phyloP scores from a whole-genome alignment of 768 basidiomycete genomes.

The Lactifluus echinatus region DNA sequence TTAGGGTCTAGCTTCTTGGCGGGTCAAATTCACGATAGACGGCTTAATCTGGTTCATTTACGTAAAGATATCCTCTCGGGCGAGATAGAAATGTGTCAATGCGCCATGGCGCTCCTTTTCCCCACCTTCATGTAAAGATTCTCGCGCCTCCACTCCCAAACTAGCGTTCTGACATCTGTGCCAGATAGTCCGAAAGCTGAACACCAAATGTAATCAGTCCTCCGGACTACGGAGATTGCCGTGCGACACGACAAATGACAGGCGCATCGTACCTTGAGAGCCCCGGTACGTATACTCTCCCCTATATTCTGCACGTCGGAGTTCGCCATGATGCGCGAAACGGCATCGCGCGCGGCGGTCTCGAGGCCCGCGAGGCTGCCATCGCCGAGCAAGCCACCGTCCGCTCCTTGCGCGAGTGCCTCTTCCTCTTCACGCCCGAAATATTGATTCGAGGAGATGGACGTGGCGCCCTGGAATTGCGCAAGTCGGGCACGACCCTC shows the following conservation, averaged over 20 bases:
- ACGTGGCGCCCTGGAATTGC: constrained; percentile 82
- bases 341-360: constrained; percentile 63
- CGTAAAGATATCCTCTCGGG: no score
- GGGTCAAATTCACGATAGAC: not conserved
- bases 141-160: not conserved
- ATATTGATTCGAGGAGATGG: constrained; percentile 94
- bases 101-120: not conserved
- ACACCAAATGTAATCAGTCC: not conserved
- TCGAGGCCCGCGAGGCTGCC: constrained; percentile 47
- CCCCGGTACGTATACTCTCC: constrained; percentile 70
- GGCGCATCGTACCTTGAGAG: constrained; percentile 57
- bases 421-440: constrained; percentile 86
- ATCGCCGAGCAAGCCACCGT: constrained; percentile 47
- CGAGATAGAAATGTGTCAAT: no score
- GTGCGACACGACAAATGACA: not conserved
- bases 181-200: constrained; percentile 43
- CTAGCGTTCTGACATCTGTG: constrained; percentile 34
- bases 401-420: constrained; percentile 34
- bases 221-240: not conserved
- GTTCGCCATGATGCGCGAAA: constrained; percentile 66
- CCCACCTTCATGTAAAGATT: not conserved
- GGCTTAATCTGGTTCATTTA: not conserved
- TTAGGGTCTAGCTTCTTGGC: not conserved
- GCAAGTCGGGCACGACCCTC: constrained; percentile 81
- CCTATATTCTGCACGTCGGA: constrained; percentile 83